phyloP scores from a whole-genome alignment of 2,329 filamentous ascomycete species.

The Talaromyces sp. region DNA sequence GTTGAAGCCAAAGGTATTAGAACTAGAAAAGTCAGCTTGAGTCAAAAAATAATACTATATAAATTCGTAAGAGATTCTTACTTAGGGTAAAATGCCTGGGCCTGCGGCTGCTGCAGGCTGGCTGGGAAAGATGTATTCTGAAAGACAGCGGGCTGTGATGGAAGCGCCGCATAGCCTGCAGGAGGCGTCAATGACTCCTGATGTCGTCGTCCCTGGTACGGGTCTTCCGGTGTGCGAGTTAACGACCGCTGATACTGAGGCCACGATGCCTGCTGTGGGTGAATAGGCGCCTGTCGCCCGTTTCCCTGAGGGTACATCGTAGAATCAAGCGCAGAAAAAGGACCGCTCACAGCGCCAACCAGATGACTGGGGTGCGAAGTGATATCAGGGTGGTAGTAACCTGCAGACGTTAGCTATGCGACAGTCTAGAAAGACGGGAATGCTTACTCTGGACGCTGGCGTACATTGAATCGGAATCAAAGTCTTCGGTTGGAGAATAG shows the following conservation, averaged over 20 bases:
- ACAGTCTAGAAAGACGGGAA: not conserved
- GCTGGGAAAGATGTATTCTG: slow-evolving; percentile 16
- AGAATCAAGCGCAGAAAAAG: slow-evolving; percentile 20
- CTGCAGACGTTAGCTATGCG: not conserved
- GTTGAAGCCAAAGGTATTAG: slow-evolving; percentile 29
- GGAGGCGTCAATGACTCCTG: slow-evolving; percentile 9
- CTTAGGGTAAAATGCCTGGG: slow-evolving; percentile 20
- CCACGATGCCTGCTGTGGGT: slow-evolving; percentile 19
- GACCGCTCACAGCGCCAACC: slow-evolving; percentile 22
- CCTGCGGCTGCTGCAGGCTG: slow-evolving; percentile 14
- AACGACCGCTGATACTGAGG: slow-evolving; percentile 10
- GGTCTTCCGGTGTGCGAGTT: slow-evolving; percentile 8
- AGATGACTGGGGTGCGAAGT: slow-evolving; percentile 18
- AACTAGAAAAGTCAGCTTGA: slow-evolving; percentile 13
- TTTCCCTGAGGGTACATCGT: slow-evolving; percentile 19
- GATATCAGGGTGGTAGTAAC: slow-evolving; percentile 6
- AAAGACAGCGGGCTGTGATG: slow-evolving; percentile 12
- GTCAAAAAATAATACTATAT: not conserved
- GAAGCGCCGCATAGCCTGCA: slow-evolving; percentile 4
- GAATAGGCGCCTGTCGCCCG: slow-evolving; percentile 17
- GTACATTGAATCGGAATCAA: slow-evolving; percentile 12
- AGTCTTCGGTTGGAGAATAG: not conserved
- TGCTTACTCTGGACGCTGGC: slow-evolving; percentile 9
- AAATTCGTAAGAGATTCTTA: slow-evolving; percentile 13
- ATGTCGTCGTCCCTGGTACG: slow-evolving; percentile 5